Evolutionary conservation across 208 protist genomes (phyloP).

Genomic region (Crithidia mellificae): DNA sequence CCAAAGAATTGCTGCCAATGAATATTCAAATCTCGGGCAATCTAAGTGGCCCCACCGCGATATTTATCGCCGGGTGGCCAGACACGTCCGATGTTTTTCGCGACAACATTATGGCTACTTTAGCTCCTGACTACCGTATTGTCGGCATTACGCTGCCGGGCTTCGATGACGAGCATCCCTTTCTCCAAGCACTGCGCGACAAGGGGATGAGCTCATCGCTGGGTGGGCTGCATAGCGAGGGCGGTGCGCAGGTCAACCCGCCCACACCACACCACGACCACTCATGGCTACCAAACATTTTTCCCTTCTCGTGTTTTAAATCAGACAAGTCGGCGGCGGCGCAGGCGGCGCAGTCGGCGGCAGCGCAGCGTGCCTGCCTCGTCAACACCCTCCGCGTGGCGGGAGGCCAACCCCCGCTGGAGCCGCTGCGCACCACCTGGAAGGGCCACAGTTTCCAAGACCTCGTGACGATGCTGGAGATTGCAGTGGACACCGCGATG

Average conservation of each 20-base stretch:
- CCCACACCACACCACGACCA: neutral
- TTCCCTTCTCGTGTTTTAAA: constrained; percentile 3
- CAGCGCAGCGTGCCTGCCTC: neutral
- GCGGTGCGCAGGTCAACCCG: neutral
- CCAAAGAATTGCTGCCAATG: too few species aligned
- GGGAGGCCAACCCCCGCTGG: constrained; percentile 2
- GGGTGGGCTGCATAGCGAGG: neutral
- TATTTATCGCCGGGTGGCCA: constrained; percentile 77
- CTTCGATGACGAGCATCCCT: constrained; percentile 49
- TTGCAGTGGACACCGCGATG: constrained; percentile 75
- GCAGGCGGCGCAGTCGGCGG: neutral
- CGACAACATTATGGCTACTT: constrained; percentile 58
- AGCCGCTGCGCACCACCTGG: constrained; percentile 31
- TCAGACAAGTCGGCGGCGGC: neutral
- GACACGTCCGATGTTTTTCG: constrained; percentile 81
- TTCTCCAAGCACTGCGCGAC: constrained; percentile 35
- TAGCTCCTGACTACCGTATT: constrained; percentile 58
- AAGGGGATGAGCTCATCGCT: neutral
- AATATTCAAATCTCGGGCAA: constrained; percentile 84
- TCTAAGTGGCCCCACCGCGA: constrained; percentile 54
- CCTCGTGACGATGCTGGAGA: constrained; percentile 67
- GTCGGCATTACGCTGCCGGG: constrained; percentile 74
- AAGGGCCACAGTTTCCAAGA: constrained; percentile 66
- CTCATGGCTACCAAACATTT: neutral
- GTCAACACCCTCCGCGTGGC: constrained; percentile 5